A percentile compares a stretch with the other conserved stretches of the same genome.
Evolutionary conservation across 805 yeast genomes (phyloP).

Genomic region (Alloascoidea hylecoeti): DNA sequence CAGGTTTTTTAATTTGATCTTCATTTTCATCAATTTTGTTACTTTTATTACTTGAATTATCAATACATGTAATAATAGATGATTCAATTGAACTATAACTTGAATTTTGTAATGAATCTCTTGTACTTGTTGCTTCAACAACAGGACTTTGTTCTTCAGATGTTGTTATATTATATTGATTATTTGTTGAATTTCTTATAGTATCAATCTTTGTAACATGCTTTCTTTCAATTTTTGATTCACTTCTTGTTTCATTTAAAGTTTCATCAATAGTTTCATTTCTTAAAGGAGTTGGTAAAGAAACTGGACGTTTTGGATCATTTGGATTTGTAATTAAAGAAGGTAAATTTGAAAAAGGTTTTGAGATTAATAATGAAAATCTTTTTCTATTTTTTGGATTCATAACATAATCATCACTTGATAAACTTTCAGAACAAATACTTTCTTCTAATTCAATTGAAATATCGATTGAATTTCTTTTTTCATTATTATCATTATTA

Average conservation of each 20-base stretch:
- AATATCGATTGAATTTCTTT: no score
- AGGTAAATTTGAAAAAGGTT: no score
- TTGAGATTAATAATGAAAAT: not conserved
- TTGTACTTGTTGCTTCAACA: not conserved
- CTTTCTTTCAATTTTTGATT: no score
- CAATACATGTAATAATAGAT: not conserved
- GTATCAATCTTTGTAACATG: no score
- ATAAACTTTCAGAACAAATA: not conserved
- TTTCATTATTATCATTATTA: not conserved
- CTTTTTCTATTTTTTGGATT: not conserved
- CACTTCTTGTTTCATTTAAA: no score
- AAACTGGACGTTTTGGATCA: not conserved
- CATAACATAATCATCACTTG: not conserved
- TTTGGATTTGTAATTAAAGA: no score
- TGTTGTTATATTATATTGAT: no score
- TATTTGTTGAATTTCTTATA: no score
- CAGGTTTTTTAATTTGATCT: no score
- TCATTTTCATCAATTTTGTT: no score
- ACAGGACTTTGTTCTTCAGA: not conserved
- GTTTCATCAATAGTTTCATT: no score
- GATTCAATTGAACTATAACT: not conserved
- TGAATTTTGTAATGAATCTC: not conserved
- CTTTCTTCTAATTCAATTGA: constrained; percentile 1
- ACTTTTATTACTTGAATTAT: no score
- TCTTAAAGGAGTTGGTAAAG: not conserved